Conservation (phyloP, 2,329 filamentous ascomycete species). For the Tolypocladium amazonense region DNA sequence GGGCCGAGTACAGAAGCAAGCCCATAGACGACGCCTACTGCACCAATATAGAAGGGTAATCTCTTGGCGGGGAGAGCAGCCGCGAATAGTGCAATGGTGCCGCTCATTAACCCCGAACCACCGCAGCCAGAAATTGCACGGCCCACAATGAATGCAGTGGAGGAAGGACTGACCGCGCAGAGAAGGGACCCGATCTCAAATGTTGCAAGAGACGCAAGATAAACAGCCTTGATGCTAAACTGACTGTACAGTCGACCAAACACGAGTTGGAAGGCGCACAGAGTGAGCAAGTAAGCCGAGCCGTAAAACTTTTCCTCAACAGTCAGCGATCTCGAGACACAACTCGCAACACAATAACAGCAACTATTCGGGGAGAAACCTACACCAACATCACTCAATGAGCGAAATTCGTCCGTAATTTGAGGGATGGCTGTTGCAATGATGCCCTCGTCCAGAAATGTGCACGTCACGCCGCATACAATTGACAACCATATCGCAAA, state of each 20-base stretch:
- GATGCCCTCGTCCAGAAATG: slow-evolving; percentile 2
- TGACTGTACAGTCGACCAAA: slow-evolving; percentile 1
- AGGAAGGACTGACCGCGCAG: neutral
- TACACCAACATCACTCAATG: neutral
- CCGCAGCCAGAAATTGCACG: neutral
- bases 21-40: neutral
- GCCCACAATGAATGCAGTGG: neutral
- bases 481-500: neutral
- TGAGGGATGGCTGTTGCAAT: neutral
- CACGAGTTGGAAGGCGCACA: slow-evolving; percentile 1
- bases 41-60: neutral
- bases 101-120: neutral
- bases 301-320: neutral
- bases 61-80: neutral
- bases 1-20: neutral
- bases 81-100: slow-evolving; percentile 1
- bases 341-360: neutral
- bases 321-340: neutral
- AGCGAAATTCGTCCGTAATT: slow-evolving; percentile 1
- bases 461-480: slow-evolving; percentile 1
- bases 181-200: neutral
- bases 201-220: neutral
- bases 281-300: neutral
- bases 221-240: neutral
- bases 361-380: neutral